These are phyloP conservation scores for Mycena capillaripes DNA, from an alignment of 768 basidiomycete species.

Conservation along the genomic window DNA sequence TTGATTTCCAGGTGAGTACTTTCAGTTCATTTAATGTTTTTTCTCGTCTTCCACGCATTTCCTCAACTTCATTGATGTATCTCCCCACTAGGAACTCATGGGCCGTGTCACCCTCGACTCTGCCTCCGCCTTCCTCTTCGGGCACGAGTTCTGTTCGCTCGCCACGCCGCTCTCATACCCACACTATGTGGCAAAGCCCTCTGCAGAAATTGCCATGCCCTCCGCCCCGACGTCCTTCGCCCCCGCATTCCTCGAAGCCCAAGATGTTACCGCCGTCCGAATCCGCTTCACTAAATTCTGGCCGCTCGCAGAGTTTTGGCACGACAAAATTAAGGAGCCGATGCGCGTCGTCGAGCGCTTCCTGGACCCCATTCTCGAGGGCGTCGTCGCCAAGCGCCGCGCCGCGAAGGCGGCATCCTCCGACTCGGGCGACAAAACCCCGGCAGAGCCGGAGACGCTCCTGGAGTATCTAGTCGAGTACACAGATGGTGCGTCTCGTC, in stretches of 20 bases:
- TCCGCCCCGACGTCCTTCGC: too few relatives aligned
- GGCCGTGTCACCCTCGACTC: conserved; percentile 74
- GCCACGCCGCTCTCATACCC: conserved; percentile 67
- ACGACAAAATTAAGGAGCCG: conserved; percentile 57
- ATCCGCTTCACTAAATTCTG: conserved; percentile 55
- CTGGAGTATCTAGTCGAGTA: conserved; percentile 65
- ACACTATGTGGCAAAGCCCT: conserved; percentile 42
- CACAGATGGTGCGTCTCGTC: conserved; percentile 59
- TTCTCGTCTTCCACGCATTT: too few relatives aligned
- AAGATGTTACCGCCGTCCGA: conserved; percentile 54
- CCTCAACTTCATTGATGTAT: too few relatives aligned
- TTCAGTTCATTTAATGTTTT: too few relatives aligned
- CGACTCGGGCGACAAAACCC: conserved; percentile 35
- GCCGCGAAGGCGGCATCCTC: conserved; percentile 16
- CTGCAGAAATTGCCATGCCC: too few relatives aligned
- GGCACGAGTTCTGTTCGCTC: conserved; percentile 64
- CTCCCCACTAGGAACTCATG: conserved; percentile 62
- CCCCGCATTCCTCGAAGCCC: conserved; percentile 62
- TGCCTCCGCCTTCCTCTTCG: conserved; percentile 74
- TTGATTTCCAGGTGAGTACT: conserved; percentile 80
- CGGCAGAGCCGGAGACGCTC: conserved; percentile 57
- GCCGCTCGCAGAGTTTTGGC: conserved; percentile 67
- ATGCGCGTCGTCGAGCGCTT: conserved; percentile 62
- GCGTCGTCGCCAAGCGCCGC: conserved; percentile 58
- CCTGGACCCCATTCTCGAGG: conserved; percentile 63